Conservation (phyloP, 331 rosid genomes). For the Ulmus americana region DNA sequence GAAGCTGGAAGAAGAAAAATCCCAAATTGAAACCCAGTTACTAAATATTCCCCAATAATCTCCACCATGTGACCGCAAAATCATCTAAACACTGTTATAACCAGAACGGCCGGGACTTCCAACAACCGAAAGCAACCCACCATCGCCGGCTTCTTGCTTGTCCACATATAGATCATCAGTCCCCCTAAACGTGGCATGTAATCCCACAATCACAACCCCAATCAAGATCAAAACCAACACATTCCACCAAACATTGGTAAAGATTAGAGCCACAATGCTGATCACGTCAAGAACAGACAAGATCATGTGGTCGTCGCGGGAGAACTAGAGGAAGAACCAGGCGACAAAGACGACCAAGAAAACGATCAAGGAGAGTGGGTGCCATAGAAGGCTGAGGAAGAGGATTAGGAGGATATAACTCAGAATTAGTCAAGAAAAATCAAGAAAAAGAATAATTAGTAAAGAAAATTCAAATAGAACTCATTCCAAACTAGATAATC, state of each 20-base stretch:
- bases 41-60: neutral
- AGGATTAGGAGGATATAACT: constrained; percentile 46
- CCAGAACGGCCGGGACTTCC: constrained; percentile 48
- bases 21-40: neutral
- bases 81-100: constrained; percentile 26
- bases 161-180: constrained; percentile 55
- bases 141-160: constrained; percentile 52
- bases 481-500: no score
- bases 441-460: no score
- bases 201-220: constrained; percentile 26
- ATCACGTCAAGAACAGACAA: constrained; percentile 32
- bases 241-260: constrained; percentile 57
- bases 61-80: constrained; percentile 2
- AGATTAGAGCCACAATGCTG: constrained; percentile 47
- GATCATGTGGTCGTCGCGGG: constrained; percentile 47
- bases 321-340: constrained; percentile 67
- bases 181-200: constrained; percentile 62
- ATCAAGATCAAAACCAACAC: constrained; percentile 51
- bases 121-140: constrained; percentile 66
- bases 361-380: constrained; percentile 62
- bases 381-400: constrained; percentile 85
- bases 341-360: constrained; percentile 50
- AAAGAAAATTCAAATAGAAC: no score
- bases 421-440: no score
- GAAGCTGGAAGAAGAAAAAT: neutral